Base-by-base conservation (phyloP, 2,329 filamentous ascomycete genomes). In the Alternaria alternata region DNA sequence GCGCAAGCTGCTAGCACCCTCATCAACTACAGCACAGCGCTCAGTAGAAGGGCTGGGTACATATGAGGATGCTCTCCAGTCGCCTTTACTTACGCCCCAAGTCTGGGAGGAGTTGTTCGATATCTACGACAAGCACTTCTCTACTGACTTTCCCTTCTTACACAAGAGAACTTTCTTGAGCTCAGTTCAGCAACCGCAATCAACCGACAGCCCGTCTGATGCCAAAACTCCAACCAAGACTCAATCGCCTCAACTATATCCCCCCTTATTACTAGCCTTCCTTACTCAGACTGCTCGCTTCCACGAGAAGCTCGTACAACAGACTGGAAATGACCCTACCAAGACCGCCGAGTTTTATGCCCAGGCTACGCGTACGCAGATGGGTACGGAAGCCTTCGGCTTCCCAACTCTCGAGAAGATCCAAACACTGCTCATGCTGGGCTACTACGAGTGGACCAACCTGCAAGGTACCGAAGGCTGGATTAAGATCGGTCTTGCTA, bases 361-460 rank as follows among this genome's bases (percentile, higher is more conserved):
- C 12, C 81, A 85, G 9, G 84, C 86, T 7, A 83, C 90, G 12
- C 82, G 81, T 61, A 80, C 83, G 78, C 64, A 83, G 74, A 65
- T 87, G 36, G 64, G 64, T 11, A 48, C 51, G 7, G 56, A 62
- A 3, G 56, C 62, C n/a, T 39, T 63, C 6, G 62, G 64, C 3
- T 54, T 62, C 11, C 84, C 86, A 5, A 87, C 86, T 1, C 80
- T 91, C 4, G 87, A 91, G 61, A 83, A 87, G 16, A 86, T 88
- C 0, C 89, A 92, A 65, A 88, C 89, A 0, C 83, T 88, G 46
- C 81, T 92, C 9, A 91, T 92, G 89, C 81, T 93, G 7, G 88
- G 86, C 1, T 80, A 91, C 11, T 90, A 92, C 62, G 89, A 92
- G 64, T 92, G 89, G 89, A 88, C 87, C 11, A 88, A 89, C 73